These are phyloP conservation scores for Mycena metata DNA, from an alignment of 768 basidiomycete genomes.

Conservation along the genomic window DNA sequence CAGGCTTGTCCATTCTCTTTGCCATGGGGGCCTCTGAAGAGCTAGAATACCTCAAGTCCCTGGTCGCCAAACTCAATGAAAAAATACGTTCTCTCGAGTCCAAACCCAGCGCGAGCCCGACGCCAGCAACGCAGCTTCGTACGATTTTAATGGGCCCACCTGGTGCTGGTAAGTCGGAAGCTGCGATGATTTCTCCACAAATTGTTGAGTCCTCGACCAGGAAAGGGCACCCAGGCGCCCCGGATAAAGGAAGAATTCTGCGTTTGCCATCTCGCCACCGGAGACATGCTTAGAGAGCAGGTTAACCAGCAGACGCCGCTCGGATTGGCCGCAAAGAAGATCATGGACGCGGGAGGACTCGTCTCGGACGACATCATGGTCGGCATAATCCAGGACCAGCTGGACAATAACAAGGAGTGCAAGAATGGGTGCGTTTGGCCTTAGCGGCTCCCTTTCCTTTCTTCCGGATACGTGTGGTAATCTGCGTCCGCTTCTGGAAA, in stretches of 20 bases:
- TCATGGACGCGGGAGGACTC: conserved; percentile 97
- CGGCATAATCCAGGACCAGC: conserved; percentile 95
- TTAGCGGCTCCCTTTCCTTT: conserved; percentile 4
- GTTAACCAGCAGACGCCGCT: conserved; percentile 89
- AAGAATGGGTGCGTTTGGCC: conserved; percentile 88
- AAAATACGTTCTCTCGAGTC: conserved; percentile 89
- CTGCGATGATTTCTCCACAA: conserved; percentile 7
- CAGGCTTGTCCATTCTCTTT: conserved; percentile 29
- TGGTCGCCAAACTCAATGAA: conserved; percentile 90
- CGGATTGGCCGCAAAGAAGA: conserved; percentile 94
- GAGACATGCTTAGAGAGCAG: conserved; percentile 98
- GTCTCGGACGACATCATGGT: conserved; percentile 98
- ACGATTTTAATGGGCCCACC: conserved; percentile 97
- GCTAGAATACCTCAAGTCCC: conserved; percentile 94
- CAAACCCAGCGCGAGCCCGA: conserved; percentile 65
- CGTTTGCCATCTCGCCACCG: conserved; percentile 98
- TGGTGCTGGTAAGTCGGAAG: conserved; percentile 82
- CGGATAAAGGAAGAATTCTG: conserved; percentile 93
- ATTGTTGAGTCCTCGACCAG: conserved; percentile 55
- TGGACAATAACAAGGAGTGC: conserved; percentile 93
- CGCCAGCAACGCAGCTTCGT: conserved; percentile 84
- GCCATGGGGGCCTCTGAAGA: conserved; percentile 80
- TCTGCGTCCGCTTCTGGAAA: neutral
- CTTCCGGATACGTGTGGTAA: neutral
- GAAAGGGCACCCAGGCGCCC: conserved; percentile 99